Base-by-base conservation (phyloP, 2,329 filamentous ascomycete genomes). In the Aspergillus novofumigatus region DNA sequence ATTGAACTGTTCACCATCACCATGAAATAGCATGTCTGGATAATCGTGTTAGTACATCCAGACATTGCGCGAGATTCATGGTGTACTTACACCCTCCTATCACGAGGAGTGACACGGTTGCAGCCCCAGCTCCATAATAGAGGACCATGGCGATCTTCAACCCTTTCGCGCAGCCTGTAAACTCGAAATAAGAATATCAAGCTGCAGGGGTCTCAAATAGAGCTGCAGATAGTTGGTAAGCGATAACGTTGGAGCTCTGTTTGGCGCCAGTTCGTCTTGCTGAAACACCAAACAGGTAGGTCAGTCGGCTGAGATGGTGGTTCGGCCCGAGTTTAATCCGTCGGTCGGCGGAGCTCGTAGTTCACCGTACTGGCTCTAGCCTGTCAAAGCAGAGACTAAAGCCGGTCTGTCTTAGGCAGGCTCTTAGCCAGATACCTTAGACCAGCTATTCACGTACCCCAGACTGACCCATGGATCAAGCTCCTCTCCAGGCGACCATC, bases 1-100 rank as follows among this genome's bases (percentile, higher is more conserved):
- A 79, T 99, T 96, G 80, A 99, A 99, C 59, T 88, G 82, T 83
- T 99, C 93, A 73, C 95, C 94, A 75, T 90, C 92, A 72, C 91
- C 92, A 71, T 94, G 95, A 75, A 99, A 97, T 75, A 99, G 91
- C 91, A 99, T 95, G 79, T 99, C 94, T 99, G 59, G 54, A 50
- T 20, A 48, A 41, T 62, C 53, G 55, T 58, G 49, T 66, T 62
- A 68, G 66, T 60, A 45, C 38, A 52, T 57, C 45, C 51, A 49
- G 42, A 25, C 11, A 35, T 26, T 54, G 60, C 54, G 55, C 56
- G 41, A 8, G n/a, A 21, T 23, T 58, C 42, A 38, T 45, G 51
- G 58, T 23, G 26, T 53, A 69, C 90, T 76, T 84, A 95, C 91
- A 94, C 75, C 86, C 81, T 82, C 88, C 90, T 68, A 92, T 86